phyloP scores from a whole-genome alignment of 805 yeast genomes.

The Metahyphopichia silvanorum region DNA sequence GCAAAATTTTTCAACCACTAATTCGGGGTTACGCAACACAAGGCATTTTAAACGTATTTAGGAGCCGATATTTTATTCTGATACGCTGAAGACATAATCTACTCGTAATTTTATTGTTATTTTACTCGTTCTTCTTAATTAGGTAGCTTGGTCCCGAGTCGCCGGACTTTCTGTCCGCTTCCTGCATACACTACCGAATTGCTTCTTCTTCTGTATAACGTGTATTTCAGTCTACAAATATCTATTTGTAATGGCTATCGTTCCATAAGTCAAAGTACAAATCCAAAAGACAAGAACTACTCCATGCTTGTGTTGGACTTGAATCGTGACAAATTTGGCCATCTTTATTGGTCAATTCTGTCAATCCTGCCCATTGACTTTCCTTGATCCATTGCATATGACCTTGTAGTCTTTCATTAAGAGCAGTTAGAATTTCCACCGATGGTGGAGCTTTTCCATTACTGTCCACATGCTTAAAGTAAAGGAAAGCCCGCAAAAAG shows the following conservation, averaged over 20 bases:
- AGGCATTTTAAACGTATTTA: too few relatives aligned
- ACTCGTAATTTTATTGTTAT: too few relatives aligned
- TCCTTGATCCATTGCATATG: constrained; percentile 67
- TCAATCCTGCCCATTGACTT: constrained; percentile 91
- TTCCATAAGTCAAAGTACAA: constrained; percentile 62
- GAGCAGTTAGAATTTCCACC: constrained; percentile 51
- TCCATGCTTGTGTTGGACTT: constrained; percentile 97
- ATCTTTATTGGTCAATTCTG: constrained; percentile 87
- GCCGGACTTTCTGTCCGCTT: too few relatives aligned
- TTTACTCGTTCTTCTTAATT: too few relatives aligned
- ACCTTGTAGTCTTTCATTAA: constrained; percentile 58
- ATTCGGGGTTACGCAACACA: too few relatives aligned
- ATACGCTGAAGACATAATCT: too few relatives aligned
- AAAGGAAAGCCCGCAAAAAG: constrained; percentile 73
- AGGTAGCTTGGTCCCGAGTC: too few relatives aligned
- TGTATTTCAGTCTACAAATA: too few relatives aligned
- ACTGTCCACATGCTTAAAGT: constrained; percentile 43
- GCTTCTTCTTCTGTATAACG: too few relatives aligned
- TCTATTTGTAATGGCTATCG: constrained; percentile 6
- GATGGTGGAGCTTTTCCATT: constrained; percentile 33
- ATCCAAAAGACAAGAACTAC: constrained; percentile 81
- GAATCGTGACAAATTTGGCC: constrained; percentile 83
- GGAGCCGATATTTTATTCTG: too few relatives aligned
- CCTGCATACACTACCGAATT: too few relatives aligned
- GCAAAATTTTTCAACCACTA: too few relatives aligned